A percentile compares a stretch with the other conserved stretches of the same genome.
Conservation (phyloP, 2,329 filamentous ascomycete genomes). For the Monosporascus sp. region DNA sequence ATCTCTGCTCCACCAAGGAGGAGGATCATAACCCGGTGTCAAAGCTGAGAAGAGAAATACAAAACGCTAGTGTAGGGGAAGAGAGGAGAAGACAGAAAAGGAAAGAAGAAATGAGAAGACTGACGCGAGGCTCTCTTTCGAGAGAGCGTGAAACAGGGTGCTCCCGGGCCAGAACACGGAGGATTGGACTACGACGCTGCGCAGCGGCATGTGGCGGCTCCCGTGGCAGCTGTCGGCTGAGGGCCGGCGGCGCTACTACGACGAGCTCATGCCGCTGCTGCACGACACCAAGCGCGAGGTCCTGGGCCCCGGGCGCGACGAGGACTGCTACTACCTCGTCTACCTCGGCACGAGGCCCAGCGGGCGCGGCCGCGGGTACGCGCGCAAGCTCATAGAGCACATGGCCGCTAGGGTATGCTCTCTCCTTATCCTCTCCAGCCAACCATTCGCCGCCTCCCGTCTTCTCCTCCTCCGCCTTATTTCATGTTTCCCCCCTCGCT, state of each 20-base stretch:
- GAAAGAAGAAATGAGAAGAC: not conserved
- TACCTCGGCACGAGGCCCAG: constrained; percentile 73
- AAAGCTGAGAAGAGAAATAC: too few species aligned
- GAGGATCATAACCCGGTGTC: too few species aligned
- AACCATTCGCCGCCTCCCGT: not conserved
- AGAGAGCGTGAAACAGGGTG: constrained; percentile 49
- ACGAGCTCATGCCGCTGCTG: constrained; percentile 70
- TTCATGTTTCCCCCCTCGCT: not conserved
- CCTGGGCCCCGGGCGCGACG: constrained; percentile 57
- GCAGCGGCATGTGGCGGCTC: constrained; percentile 73
- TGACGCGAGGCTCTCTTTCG: constrained; percentile 6
- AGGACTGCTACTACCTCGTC: constrained; percentile 73
- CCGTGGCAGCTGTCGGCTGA: constrained; percentile 69
- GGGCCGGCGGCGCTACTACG: constrained; percentile 68
- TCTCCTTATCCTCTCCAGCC: not conserved
- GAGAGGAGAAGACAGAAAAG: not conserved
- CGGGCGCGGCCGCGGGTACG: constrained; percentile 68
- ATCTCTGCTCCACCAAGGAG: too few species aligned
- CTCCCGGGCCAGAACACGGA: constrained; percentile 70
- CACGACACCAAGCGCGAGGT: constrained; percentile 65
- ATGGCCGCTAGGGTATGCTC: constrained; percentile 56
- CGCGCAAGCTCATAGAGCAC: constrained; percentile 63
- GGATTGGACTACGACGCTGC: constrained; percentile 64
- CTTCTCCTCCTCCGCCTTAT: not conserved
- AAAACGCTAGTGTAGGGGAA: too few species aligned